phyloP scores from a whole-genome alignment of 257 asterid species.

The Schizonepeta tenuifolia region DNA sequence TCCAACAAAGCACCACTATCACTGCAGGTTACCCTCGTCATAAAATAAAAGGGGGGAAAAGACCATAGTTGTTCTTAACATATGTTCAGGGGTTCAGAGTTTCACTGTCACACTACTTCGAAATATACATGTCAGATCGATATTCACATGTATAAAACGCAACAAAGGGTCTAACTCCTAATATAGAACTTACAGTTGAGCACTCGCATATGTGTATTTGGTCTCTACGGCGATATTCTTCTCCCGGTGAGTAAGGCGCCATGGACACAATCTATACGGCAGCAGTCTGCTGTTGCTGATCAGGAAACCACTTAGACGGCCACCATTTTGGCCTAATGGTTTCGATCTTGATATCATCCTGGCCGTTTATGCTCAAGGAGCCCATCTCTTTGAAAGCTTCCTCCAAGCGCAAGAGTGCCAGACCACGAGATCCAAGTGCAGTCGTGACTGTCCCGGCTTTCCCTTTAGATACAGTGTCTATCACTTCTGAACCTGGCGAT shows the following conservation, averaged over 20 bases:
- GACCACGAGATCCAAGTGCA: slow-evolving; percentile 74
- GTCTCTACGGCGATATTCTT: neutral
- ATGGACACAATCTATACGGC: slow-evolving; percentile 36
- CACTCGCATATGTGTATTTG: too few relatives aligned
- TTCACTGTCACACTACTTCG: neutral
- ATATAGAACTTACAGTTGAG: too few relatives aligned
- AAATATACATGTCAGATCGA: neutral
- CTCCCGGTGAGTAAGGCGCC: neutral
- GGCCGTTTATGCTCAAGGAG: slow-evolving; percentile 54
- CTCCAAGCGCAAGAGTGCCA: slow-evolving; percentile 71
- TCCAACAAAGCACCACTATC: too few relatives aligned
- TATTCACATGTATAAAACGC: neutral
- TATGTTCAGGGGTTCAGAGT: too few relatives aligned
- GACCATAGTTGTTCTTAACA: too few relatives aligned
- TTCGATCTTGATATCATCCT: slow-evolving; percentile 63
- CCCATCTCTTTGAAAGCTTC: slow-evolving; percentile 56
- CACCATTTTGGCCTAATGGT: slow-evolving; percentile 83
- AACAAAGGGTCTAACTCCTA: neutral
- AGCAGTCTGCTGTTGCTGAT: slow-evolving; percentile 42
- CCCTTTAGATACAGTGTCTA: slow-evolving; percentile 52
- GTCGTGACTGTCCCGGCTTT: slow-evolving; percentile 73
- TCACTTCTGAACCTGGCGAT: slow-evolving; percentile 63
- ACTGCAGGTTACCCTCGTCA: too few relatives aligned
- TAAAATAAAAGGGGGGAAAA: too few relatives aligned
- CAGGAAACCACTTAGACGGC: slow-evolving; percentile 73